Base-by-base conservation (phyloP, 805 yeast genomes). In the Ogataea minuta region DNA sequence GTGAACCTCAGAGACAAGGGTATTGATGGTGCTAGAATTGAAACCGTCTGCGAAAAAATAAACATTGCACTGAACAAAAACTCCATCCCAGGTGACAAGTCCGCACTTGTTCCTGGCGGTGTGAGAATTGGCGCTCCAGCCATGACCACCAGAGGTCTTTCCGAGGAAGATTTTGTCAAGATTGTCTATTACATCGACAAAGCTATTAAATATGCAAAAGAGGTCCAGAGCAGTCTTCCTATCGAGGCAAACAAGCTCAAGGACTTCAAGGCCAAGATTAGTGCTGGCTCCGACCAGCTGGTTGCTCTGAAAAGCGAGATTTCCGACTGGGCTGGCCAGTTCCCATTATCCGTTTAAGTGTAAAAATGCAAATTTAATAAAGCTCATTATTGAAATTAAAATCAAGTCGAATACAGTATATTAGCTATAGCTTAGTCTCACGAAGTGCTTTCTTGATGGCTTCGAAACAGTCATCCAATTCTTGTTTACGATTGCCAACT, bases 41-140 rank as follows among this genome's bases (percentile, higher is more conserved):
- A 90, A 72, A 81, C 95, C 46, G 90, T 91, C 32, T 85, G 93
- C 64, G 99, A 93, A 71, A 81, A 84, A 62, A 80, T 86, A 57
- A 90, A 91, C 77, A 88, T 93, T 62, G 97, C 98, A 28, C 79
- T 89, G 54, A 93, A 93, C 80, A 93, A 93, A 72, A 93, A 93
- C 79, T 83, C 99, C 32, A 88, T 91, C 50, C 98, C 99, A 48
- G 97, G 97, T 62, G 99, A 91, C 71, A 87, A 84, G 68, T 84
- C 95, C 31, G 98, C 98, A 38, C 76, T 91, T 49, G 91, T 89
- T 49, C 98, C 99, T 63, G 91, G 95, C 56, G 99, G 99, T 64
- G 79, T 91, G 50, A 85, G 99, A 72, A 84, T 91, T 47, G 99
- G 99, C 60, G 85, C 99, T 36, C 99, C 99, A 51, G 97, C 97